Evolutionary conservation across 345 rosid species (phyloP).

Genomic region (Pistacia vera): DNA sequence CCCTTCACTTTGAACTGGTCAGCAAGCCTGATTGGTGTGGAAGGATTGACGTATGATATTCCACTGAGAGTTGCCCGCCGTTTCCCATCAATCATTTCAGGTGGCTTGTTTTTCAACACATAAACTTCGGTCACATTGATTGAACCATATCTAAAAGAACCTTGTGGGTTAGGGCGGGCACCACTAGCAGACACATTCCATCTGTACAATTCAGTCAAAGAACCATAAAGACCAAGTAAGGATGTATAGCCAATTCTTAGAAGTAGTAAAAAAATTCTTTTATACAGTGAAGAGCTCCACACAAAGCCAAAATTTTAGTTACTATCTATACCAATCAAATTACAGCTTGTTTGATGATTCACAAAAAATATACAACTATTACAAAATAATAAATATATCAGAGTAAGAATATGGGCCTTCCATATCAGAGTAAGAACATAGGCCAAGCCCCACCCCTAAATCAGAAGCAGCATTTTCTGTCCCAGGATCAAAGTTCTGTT

Average conservation of each 20-base stretch:
- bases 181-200: slow-evolving; percentile 99
- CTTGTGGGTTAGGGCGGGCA: slow-evolving; percentile 98
- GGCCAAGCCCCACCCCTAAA: not conserved
- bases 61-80: slow-evolving; percentile 73
- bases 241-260: not conserved
- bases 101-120: slow-evolving; percentile 77
- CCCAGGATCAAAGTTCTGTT: not conserved
- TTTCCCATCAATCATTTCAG: slow-evolving; percentile 69
- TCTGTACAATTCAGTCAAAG: slow-evolving; percentile 45
- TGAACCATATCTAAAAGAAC: slow-evolving; percentile 92
- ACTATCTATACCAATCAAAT: not conserved
- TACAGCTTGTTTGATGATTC: not conserved
- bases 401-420: not conserved
- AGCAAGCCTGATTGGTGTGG: slow-evolving; percentile 93
- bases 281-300: not conserved
- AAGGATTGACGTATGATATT: slow-evolving; percentile 80
- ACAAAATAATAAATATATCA: not conserved
- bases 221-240: slow-evolving; percentile 12
- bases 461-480: not conserved
- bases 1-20: slow-evolving; percentile 82
- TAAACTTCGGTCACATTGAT: slow-evolving; percentile 92
- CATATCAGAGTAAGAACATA: not conserved
- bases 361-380: not conserved
- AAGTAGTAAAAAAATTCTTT: not conserved
- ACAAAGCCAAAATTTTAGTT: not conserved